phyloP scores from a whole-genome alignment of 2,329 filamentous ascomycete species.

The Venturia oleaginea region DNA sequence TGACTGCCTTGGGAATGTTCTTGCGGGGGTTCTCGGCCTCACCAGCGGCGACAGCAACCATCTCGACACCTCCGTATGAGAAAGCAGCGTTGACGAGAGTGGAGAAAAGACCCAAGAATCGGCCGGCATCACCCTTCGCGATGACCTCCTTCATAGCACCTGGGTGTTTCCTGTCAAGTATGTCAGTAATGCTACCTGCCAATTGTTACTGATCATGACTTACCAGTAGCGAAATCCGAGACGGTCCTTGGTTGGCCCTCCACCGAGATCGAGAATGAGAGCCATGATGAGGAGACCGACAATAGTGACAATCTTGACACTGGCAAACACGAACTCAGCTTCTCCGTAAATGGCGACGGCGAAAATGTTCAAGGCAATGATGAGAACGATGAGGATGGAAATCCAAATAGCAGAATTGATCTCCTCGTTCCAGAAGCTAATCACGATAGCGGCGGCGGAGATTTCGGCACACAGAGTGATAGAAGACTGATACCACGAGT shows the following conservation, averaged over 20 bases:
- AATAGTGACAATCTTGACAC: slow-evolving; percentile 64
- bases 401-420: slow-evolving; percentile 15
- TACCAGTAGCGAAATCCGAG: slow-evolving; percentile 65
- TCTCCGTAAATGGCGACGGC: slow-evolving; percentile 67
- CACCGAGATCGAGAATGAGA: slow-evolving; percentile 71
- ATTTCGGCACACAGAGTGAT: slow-evolving; percentile 67
- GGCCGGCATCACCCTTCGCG: slow-evolving; percentile 51
- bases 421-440: slow-evolving; percentile 60
- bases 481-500: slow-evolving; percentile 74
- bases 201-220: background rate
- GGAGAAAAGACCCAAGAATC: slow-evolving; percentile 61
- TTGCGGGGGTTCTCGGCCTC: slow-evolving; percentile 65
- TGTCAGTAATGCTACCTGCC: background rate
- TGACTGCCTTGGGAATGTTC: slow-evolving; percentile 63
- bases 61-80: slow-evolving; percentile 64
- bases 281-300: slow-evolving; percentile 66
- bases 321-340: slow-evolving; percentile 57
- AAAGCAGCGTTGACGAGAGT: slow-evolving; percentile 62
- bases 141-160: slow-evolving; percentile 60
- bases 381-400: slow-evolving; percentile 38
- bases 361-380: slow-evolving; percentile 60
- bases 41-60: slow-evolving; percentile 71
- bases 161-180: slow-evolving; percentile 37
- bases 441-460: slow-evolving; percentile 53
- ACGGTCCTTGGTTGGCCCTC: slow-evolving; percentile 59